phyloP scores from a whole-genome alignment of 805 yeast species.

The Ogataea glucozyma region DNA sequence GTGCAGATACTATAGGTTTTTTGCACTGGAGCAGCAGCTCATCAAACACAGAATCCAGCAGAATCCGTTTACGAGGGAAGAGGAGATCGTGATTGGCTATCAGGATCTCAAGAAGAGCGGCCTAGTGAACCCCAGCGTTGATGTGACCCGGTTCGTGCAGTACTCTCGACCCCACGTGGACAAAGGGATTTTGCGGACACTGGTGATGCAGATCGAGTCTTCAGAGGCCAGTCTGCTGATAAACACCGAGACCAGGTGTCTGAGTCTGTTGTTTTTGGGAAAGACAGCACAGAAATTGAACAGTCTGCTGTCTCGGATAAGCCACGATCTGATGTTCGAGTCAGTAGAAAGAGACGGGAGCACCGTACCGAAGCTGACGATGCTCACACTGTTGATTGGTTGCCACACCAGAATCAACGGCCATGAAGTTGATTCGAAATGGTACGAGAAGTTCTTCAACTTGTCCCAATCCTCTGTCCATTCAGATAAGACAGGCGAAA shows the following conservation, averaged over 20 bases:
- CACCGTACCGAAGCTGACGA: slow-evolving; percentile 20
- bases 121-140: slow-evolving; percentile 20
- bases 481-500: too few relatives aligned
- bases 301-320: slow-evolving; percentile 20
- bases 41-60: slow-evolving; percentile 49
- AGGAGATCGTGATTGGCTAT: slow-evolving; percentile 59
- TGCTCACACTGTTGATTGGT: slow-evolving; percentile 21
- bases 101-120: slow-evolving; percentile 47
- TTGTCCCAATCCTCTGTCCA: background rate
- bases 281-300: slow-evolving; percentile 29
- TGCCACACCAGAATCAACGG: slow-evolving; percentile 31
- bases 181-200: slow-evolving; percentile 31
- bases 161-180: slow-evolving; percentile 53
- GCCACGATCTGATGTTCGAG: slow-evolving; percentile 32
- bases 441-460: slow-evolving; percentile 27
- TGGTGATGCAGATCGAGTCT: slow-evolving; percentile 44
- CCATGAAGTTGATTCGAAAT: slow-evolving; percentile 29
- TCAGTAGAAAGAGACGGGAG: slow-evolving; percentile 13
- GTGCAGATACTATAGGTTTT: slow-evolving; percentile 74
- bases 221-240: slow-evolving; percentile 36
- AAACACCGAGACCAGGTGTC: slow-evolving; percentile 33
- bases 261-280: slow-evolving; percentile 25
- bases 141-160: slow-evolving; percentile 24
- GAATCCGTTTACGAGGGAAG: slow-evolving; percentile 51
- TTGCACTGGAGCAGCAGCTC: slow-evolving; percentile 70